Evolutionary conservation across 2,329 filamentous ascomycete genomes (phyloP), one percentile per base, ranked within the genome.

Genomic region (Fonsecaea erecta): DNA sequence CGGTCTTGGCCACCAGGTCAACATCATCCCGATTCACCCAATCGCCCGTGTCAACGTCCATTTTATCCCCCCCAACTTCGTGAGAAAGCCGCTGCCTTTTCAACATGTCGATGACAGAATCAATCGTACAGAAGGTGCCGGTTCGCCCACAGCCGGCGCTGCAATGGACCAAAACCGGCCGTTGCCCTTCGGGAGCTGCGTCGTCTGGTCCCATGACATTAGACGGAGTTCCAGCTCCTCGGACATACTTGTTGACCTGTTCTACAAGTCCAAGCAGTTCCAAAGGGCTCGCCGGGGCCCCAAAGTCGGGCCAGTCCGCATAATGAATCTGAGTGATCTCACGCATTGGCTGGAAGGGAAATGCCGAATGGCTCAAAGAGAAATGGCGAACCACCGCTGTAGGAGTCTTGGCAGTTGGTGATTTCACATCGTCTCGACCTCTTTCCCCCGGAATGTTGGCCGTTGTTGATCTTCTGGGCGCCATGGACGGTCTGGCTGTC

Each of bases 251-350:
- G 73, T 91, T 95, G 72, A 90, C 91, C 59, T 97, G 86, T 76
- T 97, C 93, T n/a, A 98, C 91, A 16, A 99, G 80, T 1, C 90
- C 91, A 16, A 99, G 83, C 1, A 99, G 84, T 73, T 98, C 93
- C 4, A 88, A 87, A 1, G 95, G 93, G 73, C 96, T 90, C 0
- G 95, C 93, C 0, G 94, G 94, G 0, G 93, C 90, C 21, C 95
- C 95, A 77, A 98, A 97, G 74, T 99, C 95, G 0, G 95, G 95
- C 95, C 95, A 99, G n/a, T 90, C 89, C 0, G 92, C 88, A 76
- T 97, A 98, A 75, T 98, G 93, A 14, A 99, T 81, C 72, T 99
- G 95, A 0, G 93, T 97, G 67, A 99, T 90, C 77, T 98, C 93
- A 26, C 94, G 90, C 70, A 97, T 90, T 0, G 92, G 91, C 21